Conservation (phyloP, 306 rosid species). For the Castanea crenata region DNA sequence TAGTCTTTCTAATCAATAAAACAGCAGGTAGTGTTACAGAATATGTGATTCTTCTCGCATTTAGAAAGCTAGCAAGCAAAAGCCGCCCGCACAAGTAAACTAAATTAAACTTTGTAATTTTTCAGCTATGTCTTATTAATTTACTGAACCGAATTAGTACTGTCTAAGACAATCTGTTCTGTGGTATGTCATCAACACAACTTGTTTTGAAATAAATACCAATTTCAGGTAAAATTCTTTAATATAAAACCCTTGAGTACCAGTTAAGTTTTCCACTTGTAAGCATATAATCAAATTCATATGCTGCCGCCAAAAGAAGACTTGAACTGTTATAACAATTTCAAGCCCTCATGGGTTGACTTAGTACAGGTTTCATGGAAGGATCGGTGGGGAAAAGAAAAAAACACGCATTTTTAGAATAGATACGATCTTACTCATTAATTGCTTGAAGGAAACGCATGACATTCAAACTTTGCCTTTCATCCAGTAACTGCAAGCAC, state of each 20-base stretch:
- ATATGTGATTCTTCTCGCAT: not conserved
- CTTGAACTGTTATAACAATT: slow-evolving; percentile 2
- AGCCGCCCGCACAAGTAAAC: not conserved
- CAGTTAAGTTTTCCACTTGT: not conserved
- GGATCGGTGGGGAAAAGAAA: slow-evolving; percentile 2
- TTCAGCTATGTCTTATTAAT: not conserved
- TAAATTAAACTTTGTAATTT: not conserved
- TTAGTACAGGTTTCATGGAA: not conserved
- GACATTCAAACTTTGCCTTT: slow-evolving; percentile 79
- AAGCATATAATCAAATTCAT: not conserved
- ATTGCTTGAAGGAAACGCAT: slow-evolving; percentile 83
- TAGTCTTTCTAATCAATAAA: slow-evolving; percentile 8
- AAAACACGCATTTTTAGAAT: not conserved
- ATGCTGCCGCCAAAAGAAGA: not conserved
- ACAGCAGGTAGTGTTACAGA: not conserved
- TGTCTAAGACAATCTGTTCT: not conserved
- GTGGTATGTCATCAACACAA: not conserved
- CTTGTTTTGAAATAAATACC: not conserved
- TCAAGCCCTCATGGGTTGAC: not conserved
- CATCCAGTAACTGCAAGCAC: slow-evolving; percentile 68
- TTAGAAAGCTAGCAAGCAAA: not conserved
- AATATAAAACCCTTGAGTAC: not conserved
- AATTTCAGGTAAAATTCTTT: not conserved
- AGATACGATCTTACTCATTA: slow-evolving; percentile 51
- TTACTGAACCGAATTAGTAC: not conserved